Evolutionary conservation across 352 stramenopile species (phyloP), one percentile per base, ranked within the genome.

Genomic region (Pythium aquatile): DNA sequence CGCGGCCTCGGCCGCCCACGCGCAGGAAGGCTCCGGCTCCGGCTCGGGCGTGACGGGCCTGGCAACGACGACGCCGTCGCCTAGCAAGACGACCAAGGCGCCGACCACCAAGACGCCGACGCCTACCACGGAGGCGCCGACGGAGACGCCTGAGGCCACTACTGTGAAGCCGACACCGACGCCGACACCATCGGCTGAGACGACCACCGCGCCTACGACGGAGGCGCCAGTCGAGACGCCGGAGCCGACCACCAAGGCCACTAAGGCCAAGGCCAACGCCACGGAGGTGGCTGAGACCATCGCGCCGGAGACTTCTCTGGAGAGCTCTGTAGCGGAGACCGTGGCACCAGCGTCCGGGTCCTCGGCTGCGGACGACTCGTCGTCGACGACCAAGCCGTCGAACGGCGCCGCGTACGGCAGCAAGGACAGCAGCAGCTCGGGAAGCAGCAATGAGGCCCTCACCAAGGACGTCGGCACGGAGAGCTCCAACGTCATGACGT

Each of bases 261-360:
- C 55, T 26, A 68, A 63, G 62, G 54, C 40, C 33, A 16, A 30
- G 33, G 33, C 53, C 32, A 29, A 59, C n/a, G 53, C 53, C 53
- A 51, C 44, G 44, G 33, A 55, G 14, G 48, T 17, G 28, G 20
- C 30, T 0, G 48, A 20, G 30, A 39, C 48, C 17, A 28, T 39
- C 17, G 35, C 53, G 33, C 53, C 53, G n/a, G 32, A 35, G n/a
- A 29, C 53, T 5, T 20, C 53, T 17, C 30, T 58, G 14, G 52
- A 58, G 52, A 58, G 32, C 14, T 17, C 28, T 4, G 28, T 55
- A 5, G 24, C 57, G 30, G 53, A 48, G 16, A 51, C 20, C 44
- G 44, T 26, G 40, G 17, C 17, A 17, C 28, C 33, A 11, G 40
- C 40, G 11, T 53, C 55, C 2, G 56, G 5, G 11, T 35, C 51